Percentiles rank a stretch among this genome's conserved stretches.
Conservation (phyloP, 148 eudicot genomes). For the Agrostemma githago region DNA sequence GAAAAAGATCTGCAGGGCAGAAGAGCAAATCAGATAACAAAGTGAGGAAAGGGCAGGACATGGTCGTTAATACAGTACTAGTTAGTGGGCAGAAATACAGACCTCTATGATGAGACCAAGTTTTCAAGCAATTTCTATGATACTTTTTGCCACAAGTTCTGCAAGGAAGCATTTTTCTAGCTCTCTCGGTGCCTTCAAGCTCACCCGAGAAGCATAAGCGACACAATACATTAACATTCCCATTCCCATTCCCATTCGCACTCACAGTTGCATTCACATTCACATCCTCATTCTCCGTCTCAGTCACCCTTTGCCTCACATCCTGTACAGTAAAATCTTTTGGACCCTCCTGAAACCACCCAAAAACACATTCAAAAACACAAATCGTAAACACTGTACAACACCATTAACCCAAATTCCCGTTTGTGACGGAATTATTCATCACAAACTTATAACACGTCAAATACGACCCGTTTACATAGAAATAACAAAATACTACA, state of each 20-base stretch:
- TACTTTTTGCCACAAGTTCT: slow-evolving; percentile 83
- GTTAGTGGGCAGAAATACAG: slow-evolving; percentile 5
- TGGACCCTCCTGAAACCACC: slow-evolving; percentile 40
- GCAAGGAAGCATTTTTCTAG: slow-evolving; percentile 87
- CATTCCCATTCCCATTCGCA: slow-evolving; percentile 5
- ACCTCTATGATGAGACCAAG: slow-evolving; percentile 94
- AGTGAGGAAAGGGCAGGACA: not conserved
- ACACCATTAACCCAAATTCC: too few species aligned
- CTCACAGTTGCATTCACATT: slow-evolving; percentile 42
- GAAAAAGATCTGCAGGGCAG: slow-evolving; percentile 69
- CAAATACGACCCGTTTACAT: too few species aligned
- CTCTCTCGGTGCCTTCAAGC: slow-evolving; percentile 81
- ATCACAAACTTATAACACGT: too few species aligned
- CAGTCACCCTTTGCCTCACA: slow-evolving; percentile 25
- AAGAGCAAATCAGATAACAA: slow-evolving; percentile 2
- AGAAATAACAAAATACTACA: too few species aligned
- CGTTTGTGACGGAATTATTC: too few species aligned
- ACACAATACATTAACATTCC: slow-evolving; percentile 72
- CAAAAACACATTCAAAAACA: not conserved
- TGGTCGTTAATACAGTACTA: not conserved
- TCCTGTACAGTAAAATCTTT: slow-evolving; percentile 64
- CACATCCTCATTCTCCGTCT: slow-evolving; percentile 21
- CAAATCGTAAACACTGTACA: not conserved
- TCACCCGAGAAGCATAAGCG: slow-evolving; percentile 89
- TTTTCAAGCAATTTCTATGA: slow-evolving; percentile 82